These are phyloP conservation scores for Carallia brachiata DNA, from an alignment of 345 rosid genomes.

Conservation along the genomic window DNA sequence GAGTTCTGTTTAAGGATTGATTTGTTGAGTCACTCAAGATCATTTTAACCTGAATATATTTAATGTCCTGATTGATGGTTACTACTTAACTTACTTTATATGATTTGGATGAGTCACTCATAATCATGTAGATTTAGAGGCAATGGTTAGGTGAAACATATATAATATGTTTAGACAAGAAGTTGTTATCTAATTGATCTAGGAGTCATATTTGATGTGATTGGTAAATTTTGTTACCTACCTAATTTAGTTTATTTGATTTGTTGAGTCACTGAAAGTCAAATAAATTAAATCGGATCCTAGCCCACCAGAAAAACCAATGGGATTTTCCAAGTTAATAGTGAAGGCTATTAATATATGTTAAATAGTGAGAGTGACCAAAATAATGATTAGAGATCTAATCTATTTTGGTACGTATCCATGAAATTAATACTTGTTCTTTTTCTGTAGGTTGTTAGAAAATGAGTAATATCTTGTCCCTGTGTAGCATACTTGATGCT, in stretches of 20 bases:
- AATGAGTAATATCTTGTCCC: neutral
- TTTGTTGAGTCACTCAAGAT: neutral
- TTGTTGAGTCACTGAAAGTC: neutral
- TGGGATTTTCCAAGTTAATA: neutral
- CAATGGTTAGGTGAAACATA: neutral
- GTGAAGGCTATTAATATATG: neutral
- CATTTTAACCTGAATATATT: neutral
- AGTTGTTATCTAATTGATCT: neutral
- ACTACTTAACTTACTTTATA: neutral
- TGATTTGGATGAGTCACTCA: neutral
- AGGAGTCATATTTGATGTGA: neutral
- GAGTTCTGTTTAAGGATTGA: neutral
- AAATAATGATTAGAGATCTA: neutral
- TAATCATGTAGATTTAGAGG: neutral
- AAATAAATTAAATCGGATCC: neutral
- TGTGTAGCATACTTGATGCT: neutral
- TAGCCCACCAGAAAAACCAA: neutral
- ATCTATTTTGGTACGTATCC: neutral
- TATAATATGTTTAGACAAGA: neutral
- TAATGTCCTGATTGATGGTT: neutral
- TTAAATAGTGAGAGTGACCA: neutral
- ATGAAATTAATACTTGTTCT: neutral
- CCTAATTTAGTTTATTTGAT: neutral
- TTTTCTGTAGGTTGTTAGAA: neutral
- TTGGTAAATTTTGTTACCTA: neutral